Evolutionary conservation across 495 filamentous ascomycete genomes (phyloP), one percentile per base, ranked within the genome.

Genomic region (Neurospora sp.): DNA sequence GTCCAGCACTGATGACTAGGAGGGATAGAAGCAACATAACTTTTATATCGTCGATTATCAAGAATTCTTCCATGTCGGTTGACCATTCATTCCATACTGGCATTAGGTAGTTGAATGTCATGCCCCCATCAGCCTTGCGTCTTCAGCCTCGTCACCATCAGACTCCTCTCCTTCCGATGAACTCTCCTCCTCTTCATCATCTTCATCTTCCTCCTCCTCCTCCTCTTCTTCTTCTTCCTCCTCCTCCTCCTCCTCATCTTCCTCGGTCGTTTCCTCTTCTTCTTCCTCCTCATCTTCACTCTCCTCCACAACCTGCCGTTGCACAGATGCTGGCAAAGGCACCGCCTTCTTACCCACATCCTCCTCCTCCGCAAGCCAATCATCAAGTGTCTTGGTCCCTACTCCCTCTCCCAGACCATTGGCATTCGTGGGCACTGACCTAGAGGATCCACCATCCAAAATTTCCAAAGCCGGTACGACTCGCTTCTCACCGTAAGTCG

Each of bases 331-430:
- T 0, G 71, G 72, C 0, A 73, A 77, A 0, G 70, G 73, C 14
- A 72, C 74, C 2, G 61, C 75, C 6, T 75, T 76, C 31, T 78
- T 79, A 2, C 78, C 80, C 6, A 75, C 81, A 0, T 86, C 86
- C 39, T 89, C 88, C 44, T 89, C 89, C 71, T 93, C 92, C 31
- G 86, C 91, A 71, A 98, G 84, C 93, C 96, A 98, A 79, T 97
- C 92, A 83, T 97, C 92, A 75, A 98, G 83, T 22, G 88, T 91
- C 88, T 94, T 97, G 7, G 81, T 84, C 11, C 84, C 89, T 70
- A 85, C 82, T 44, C 76, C 72, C 31, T 77, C 77, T 41, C 77
- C 80, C 35, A 78, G 70, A 10, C 80, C 78, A 69, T 82, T 83
- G 70, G 82, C 79, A 42, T 76, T 70, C 74, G 90, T 88, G 2